Base-by-base conservation (phyloP, 2,329 filamentous ascomycete species). In the Colletotrichum higginsianum region DNA sequence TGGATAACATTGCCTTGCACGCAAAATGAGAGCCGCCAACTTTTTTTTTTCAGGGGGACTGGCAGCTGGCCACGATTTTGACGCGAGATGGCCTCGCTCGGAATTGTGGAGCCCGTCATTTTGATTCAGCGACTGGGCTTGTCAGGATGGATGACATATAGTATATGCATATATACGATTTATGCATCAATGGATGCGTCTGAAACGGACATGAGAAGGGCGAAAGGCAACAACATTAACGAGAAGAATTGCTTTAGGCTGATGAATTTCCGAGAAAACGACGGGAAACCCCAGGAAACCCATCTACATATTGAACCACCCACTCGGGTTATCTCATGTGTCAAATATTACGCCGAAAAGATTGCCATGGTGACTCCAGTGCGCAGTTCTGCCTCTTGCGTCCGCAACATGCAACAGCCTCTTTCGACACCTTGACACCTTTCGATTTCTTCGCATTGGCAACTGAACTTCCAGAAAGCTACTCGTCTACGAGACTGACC, bases 401-500 rank as follows among this genome's bases (percentile, higher is more conserved):
- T 38, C 35, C 35, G 6, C 2, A 38, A 11, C 35, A 38, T 38
- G 35, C 35, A 38, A 38, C 35, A 11, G 8, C 30, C 30, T 38
- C 35, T 3, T 38, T 38, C 35, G 7, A 35, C 30, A 35, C 8
- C 30, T 35, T 18, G 5, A n/a, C 35, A 15, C n/a, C 9, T 12
- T 23, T n/a, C 7, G n/a, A 61, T 40, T 15, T 16, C 6, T 38
- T 15, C 9, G n/a, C 23, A 38, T 9, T 50, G n/a, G 1, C 9
- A 4, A 4, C 1, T 35, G 8, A 5, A 2, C 9, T 47, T n/a
- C 3, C 9, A 38, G 26, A 23, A 16, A 23, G 5, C 26, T 7
- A 0, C 3, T 44, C 4, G 11, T 5, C 49, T 42, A 58, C 2
- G 42, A 70, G 2, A 74, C 42, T 15, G 61, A 35, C 83, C 83